phyloP scores from a whole-genome alignment of 2,329 filamentous ascomycete species.

The Uncinocarpus reesii region DNA sequence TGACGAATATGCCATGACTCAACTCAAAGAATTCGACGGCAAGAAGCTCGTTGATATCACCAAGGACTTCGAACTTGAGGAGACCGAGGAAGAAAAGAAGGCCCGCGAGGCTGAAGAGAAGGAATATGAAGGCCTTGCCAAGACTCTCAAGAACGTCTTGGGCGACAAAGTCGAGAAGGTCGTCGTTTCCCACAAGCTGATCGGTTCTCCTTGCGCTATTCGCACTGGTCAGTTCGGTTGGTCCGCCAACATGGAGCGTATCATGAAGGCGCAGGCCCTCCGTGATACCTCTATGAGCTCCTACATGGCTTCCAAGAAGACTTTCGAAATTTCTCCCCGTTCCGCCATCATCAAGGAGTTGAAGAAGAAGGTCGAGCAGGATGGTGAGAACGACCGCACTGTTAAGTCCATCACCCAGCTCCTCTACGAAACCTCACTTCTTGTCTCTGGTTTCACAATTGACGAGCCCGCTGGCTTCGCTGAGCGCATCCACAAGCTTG shows the following conservation, averaged over 20 bases:
- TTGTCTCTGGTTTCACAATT: constrained; percentile 98
- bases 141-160: constrained; percentile 97
- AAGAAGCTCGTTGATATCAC: constrained; percentile 99
- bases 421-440: constrained; percentile 95
- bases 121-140: constrained; percentile 89
- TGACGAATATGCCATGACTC: constrained; percentile 98
- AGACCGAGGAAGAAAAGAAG: constrained; percentile 99
- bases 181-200: constrained; percentile 95
- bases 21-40: constrained; percentile 99
- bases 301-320: constrained; percentile 99
- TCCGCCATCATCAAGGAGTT: constrained; percentile 97
- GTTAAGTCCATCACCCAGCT: constrained; percentile 99
- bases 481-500: constrained; percentile 99
- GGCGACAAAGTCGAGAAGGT: constrained; percentile 99
- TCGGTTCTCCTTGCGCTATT: constrained; percentile 91
- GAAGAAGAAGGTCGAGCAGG: constrained; percentile 96
- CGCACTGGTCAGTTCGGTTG: constrained; percentile 99
- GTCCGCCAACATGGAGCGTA: constrained; percentile 99
- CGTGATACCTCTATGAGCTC: constrained; percentile 99
- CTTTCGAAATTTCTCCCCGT: constrained; percentile 99
- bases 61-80: constrained; percentile 99
- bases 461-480: constrained; percentile 97
- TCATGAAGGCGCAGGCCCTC: constrained; percentile 99
- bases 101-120: constrained; percentile 93
- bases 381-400: constrained; percentile 96